Evolutionary conservation across 83 land plant species (phyloP), one percentile per base, ranked within the genome.

Genomic region (Picea abies): DNA sequence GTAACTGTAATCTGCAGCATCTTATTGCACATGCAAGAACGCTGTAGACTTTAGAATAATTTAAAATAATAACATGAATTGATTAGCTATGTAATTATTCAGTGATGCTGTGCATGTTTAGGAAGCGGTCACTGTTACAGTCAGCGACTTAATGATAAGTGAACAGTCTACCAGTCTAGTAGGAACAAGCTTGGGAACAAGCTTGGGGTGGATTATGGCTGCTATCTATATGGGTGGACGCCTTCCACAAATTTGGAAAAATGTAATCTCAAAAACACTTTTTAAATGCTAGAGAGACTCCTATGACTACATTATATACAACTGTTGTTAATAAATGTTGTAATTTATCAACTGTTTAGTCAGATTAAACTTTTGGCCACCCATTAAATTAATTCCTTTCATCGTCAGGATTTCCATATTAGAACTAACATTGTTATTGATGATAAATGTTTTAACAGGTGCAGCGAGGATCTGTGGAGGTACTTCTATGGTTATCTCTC

Each of bases 271-370:
- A 41, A 17, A 17, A 19, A 12, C 22, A 70, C 15, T 14, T 88
- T 56, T 89, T 85, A 81, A 83, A 61, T 25, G 88, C 90, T 82
- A 1, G 29, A 63, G 98, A 96, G n/a, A 92, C 96, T 96, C 32
- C 88, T 70, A 96, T 96, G 96, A 94, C 96, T 69, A 93, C 92
- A 19, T 91, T 93, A 17, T 96, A 93, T 87, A 96, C 92, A 94
- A 92, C 93, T 26, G 94, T 10, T 25, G 0, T 1, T 9, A 32
- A 22, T 9, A 60, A 35, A 1, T 26, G 0, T 11, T 44, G 4
- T 3, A 60, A 12, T 60, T 0, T 41, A 5, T 29, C 9, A 22
- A 11, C 16, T 12, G 0, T 20, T 4, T 0, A 39, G 41, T 39
- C 5, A 39, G 0, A 39, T 39, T 0, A 64, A 64, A 7, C 17